Evolutionary conservation across 1,139 yeast genomes (phyloP).

Genomic region (Pneumocystis murina): DNA sequence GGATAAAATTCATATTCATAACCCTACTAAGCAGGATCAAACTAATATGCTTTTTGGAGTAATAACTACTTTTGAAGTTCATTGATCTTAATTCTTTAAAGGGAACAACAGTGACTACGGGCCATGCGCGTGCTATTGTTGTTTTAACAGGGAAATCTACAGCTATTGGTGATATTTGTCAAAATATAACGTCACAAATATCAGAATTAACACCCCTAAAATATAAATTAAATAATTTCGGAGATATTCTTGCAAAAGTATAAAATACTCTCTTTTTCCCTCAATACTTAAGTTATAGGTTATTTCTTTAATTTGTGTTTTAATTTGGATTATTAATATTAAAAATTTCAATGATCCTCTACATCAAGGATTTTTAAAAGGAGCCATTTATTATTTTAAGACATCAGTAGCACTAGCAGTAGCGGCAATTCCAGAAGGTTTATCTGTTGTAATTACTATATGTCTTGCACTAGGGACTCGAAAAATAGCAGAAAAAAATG

Average conservation of each 20-base stretch:
- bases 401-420: slow-evolving; percentile 73
- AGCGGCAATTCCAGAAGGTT: slow-evolving; percentile 87
- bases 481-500: slow-evolving; percentile 92
- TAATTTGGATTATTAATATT: slow-evolving; percentile 29
- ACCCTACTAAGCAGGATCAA: slow-evolving; percentile 16
- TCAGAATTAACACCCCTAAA: slow-evolving; percentile 23
- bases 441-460: slow-evolving; percentile 41
- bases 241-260: slow-evolving; percentile 30
- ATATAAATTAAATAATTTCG: slow-evolving; percentile 28
- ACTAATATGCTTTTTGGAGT: slow-evolving; percentile 22
- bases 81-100: slow-evolving; percentile 14
- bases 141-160: slow-evolving; percentile 34
- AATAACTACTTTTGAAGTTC: not conserved
- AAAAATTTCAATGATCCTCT: slow-evolving; percentile 36
- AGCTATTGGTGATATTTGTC: slow-evolving; percentile 37
- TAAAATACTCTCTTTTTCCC: not conserved
- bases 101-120: slow-evolving; percentile 38
- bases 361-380: slow-evolving; percentile 36
- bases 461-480: slow-evolving; percentile 90
- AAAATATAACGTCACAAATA: slow-evolving; percentile 24
- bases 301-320: slow-evolving; percentile 29
- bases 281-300: not conserved
- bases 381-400: slow-evolving; percentile 36
- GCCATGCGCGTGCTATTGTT: slow-evolving; percentile 33
- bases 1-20: not conserved